Evolutionary conservation across 805 yeast genomes (phyloP).

Genomic region (Pichia manshurica): DNA sequence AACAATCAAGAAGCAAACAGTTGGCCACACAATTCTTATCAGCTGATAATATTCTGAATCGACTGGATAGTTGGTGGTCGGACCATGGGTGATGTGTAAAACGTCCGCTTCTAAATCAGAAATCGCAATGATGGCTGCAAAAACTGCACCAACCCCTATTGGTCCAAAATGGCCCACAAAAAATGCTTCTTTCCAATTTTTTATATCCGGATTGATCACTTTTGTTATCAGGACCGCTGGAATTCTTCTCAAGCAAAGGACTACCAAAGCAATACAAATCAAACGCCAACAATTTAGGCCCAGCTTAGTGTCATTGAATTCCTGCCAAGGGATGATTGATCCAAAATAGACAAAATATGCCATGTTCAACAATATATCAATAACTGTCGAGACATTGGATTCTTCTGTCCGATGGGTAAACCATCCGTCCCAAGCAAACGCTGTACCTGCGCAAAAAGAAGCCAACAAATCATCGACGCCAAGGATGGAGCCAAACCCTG

Average conservation of each 20-base stretch:
- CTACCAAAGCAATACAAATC: constrained; percentile 44
- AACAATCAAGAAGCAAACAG: constrained; percentile 46
- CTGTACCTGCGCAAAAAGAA: constrained; percentile 68
- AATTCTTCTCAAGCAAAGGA: constrained; percentile 45
- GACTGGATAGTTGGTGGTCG: constrained; percentile 28
- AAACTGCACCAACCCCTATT: constrained; percentile 46
- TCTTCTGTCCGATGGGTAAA: constrained; percentile 54
- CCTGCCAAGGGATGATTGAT: constrained; percentile 64
- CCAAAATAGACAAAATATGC: constrained; percentile 68
- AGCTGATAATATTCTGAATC: constrained; percentile 26
- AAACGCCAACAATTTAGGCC: constrained; percentile 52
- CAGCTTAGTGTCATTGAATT: constrained; percentile 41
- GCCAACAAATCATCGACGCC: constrained; percentile 70
- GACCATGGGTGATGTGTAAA: constrained; percentile 33
- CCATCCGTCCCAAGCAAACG: constrained; percentile 72
- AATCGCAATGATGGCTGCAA: constrained; percentile 32
- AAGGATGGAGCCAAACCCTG: constrained; percentile 57
- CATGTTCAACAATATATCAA: constrained; percentile 60
- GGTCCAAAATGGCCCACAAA: constrained; percentile 77
- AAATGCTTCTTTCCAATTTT: constrained; percentile 60
- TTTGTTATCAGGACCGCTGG: constrained; percentile 53
- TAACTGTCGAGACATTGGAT: constrained; percentile 57
- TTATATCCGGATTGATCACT: constrained; percentile 55
- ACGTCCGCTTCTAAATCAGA: constrained; percentile 33
- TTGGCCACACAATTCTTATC: constrained; percentile 41